phyloP scores from a whole-genome alignment of 768 basidiomycete genomes.

The Lactarius akahatsu region DNA sequence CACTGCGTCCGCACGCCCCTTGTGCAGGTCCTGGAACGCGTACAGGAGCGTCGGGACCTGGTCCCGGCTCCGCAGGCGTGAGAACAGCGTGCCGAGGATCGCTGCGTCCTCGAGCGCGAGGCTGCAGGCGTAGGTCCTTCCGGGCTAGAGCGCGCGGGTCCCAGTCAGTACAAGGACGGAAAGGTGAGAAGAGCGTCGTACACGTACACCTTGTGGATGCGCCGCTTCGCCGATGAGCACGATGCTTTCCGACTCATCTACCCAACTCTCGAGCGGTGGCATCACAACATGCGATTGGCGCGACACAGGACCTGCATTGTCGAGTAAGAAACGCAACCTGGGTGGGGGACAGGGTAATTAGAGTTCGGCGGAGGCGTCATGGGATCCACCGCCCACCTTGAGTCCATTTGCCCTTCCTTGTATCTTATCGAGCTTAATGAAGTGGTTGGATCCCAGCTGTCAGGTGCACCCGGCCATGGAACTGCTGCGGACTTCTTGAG shows the following conservation, averaged over 20 bases:
- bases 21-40: conserved; percentile 34
- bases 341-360: neutral
- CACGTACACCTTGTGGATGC: conserved; percentile 35
- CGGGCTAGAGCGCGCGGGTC: conserved; percentile 33
- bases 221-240: conserved; percentile 41
- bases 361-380: neutral
- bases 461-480: neutral
- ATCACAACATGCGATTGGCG: conserved; percentile 39
- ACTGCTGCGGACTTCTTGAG: neutral
- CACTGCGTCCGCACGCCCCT: conserved; percentile 27
- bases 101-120: conserved; percentile 35
- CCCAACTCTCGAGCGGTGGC: conserved; percentile 39
- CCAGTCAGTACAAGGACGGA: neutral
- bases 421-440: conserved; percentile 20
- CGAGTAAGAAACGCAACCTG: conserved; percentile 24
- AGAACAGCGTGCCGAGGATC: conserved; percentile 34
- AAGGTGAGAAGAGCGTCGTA: neutral
- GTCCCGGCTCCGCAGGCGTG: conserved; percentile 29
- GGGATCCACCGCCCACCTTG: conserved; percentile 11
- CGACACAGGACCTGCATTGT: conserved; percentile 18
- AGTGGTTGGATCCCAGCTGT: conserved; percentile 16
- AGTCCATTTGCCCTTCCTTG: conserved; percentile 20
- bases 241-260: conserved; percentile 38
- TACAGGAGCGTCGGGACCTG: conserved; percentile 33
- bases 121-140: conserved; percentile 37